Evolutionary conservation across 2,329 filamentous ascomycete genomes (phyloP).

Genomic region (Alternaria conjuncta): DNA sequence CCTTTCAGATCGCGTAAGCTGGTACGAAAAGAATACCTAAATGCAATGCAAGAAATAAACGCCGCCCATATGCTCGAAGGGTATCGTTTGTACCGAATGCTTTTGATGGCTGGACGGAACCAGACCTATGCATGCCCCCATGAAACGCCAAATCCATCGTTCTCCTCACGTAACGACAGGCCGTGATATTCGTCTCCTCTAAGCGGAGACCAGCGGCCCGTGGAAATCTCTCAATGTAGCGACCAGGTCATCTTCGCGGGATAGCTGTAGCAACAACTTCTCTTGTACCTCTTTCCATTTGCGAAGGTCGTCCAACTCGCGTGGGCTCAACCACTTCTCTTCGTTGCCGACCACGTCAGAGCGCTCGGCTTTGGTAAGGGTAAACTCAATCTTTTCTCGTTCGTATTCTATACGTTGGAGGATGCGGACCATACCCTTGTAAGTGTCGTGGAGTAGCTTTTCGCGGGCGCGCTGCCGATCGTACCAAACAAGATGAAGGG

Average conservation of each 20-base stretch:
- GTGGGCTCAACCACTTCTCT: conserved; percentile 76
- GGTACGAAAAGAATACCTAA: background rate
- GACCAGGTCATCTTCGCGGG: conserved; percentile 83
- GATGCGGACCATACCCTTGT: conserved; percentile 87
- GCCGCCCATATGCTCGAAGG: conserved; percentile 9
- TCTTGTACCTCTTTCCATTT: conserved; percentile 68
- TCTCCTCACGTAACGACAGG: background rate
- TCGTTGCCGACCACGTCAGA: conserved; percentile 86
- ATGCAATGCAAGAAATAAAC: background rate
- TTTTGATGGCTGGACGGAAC: background rate
- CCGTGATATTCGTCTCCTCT: background rate
- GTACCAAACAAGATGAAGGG: conserved; percentile 91
- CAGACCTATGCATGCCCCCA: background rate
- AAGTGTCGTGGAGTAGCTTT: conserved; percentile 78
- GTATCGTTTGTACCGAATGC: conserved; percentile 12
- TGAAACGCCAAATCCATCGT: background rate
- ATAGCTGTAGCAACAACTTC: conserved; percentile 78
- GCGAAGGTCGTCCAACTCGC: conserved; percentile 74
- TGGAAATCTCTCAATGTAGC: conserved; percentile 75
- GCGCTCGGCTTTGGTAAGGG: conserved; percentile 82
- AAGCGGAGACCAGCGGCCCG: conserved; percentile 35
- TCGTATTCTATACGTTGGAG: conserved; percentile 82
- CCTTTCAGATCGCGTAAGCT: background rate
- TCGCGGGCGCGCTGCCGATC: conserved; percentile 75
- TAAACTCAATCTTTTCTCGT: conserved; percentile 70